Base-by-base conservation (phyloP, 2,329 filamentous ascomycete genomes). In the Aurifilum marmelostoma region DNA sequence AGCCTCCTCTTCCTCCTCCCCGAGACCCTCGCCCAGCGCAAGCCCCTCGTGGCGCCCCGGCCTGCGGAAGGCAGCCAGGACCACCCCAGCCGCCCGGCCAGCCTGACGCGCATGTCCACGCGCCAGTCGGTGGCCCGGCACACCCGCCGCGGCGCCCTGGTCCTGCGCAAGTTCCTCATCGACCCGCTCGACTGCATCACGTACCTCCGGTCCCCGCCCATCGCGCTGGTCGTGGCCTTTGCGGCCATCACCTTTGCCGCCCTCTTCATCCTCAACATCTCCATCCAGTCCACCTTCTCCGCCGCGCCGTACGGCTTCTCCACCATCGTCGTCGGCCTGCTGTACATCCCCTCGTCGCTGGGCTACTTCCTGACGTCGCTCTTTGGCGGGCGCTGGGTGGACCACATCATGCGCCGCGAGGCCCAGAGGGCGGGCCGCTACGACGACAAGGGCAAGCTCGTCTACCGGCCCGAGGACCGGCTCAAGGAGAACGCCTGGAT, bases 401-500 rank as follows among this genome's bases (percentile, higher is more conserved):
- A 97, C 77, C 80, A 79, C 24, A 95, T 96, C 78, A 96, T 96
- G 93, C 84, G 87, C 41, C 87, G 91, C 27, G 90, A 93, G 78
- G 93, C 93, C 0, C 82, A 81, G n/a, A 89, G 85, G 72, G 91
- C 91, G 0, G 88, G 87, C 16, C 83, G 92, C 32, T 91, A 90
- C 74, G 91, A 93, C 73, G 85, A 84, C 47, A 79, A 87, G 50
- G 92, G 92, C 18, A 86, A 85, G 69, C 81, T 93, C 27, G 80
- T 92, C 12, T 91, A 88, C 75, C 82, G 88, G 2, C 93, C 93
- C 0, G 93, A 96, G 79, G 93, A 97, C 77, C 87, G 93, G 16
- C 92, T 96, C 87, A 84, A 89, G 58, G 91, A 95, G 76, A 96
- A 97, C 76, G 91, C 91, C 2, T 95, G 90, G 90, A 78, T 94